Evolutionary conservation across 306 rosid species (phyloP).

Genomic region (Trichosanthes truncata): DNA sequence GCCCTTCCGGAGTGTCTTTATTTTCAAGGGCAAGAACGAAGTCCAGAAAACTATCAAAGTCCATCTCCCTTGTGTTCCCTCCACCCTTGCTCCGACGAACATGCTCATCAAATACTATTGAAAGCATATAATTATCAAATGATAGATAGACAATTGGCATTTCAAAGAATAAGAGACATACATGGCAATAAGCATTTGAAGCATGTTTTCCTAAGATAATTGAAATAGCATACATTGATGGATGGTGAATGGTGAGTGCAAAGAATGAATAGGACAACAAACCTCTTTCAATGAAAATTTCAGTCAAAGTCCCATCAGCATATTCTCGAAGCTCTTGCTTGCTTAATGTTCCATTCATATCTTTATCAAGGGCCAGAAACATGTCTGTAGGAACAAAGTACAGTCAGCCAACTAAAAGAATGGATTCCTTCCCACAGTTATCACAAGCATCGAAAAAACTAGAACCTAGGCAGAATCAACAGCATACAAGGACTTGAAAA

Average conservation of each 20-base stretch:
- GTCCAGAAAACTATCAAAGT: slow-evolving; percentile 76
- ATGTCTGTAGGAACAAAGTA: slow-evolving; percentile 46
- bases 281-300: slow-evolving; percentile 97
- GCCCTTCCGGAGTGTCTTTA: slow-evolving; percentile 95
- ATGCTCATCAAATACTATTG: slow-evolving; percentile 86
- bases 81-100: slow-evolving; percentile 80
- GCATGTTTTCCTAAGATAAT: neutral
- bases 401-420: slow-evolving; percentile 6
- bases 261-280: slow-evolving; percentile 2
- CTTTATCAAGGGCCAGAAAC: slow-evolving; percentile 90
- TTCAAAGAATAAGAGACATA: neutral
- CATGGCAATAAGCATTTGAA: neutral
- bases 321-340: slow-evolving; percentile 95
- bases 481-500: neutral
- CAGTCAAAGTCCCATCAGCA: slow-evolving; percentile 95
- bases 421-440: neutral
- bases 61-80: slow-evolving; percentile 84
- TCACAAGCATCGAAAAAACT: neutral
- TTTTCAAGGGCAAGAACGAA: slow-evolving; percentile 95
- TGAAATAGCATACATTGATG: neutral
- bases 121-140: slow-evolving; percentile 5
- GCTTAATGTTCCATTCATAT: slow-evolving; percentile 68
- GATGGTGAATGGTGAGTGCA: neutral
- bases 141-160: slow-evolving; percentile 1
- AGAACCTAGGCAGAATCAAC: neutral